Base-by-base conservation (phyloP, 106 monocot species). In the Allium sativum region DNA sequence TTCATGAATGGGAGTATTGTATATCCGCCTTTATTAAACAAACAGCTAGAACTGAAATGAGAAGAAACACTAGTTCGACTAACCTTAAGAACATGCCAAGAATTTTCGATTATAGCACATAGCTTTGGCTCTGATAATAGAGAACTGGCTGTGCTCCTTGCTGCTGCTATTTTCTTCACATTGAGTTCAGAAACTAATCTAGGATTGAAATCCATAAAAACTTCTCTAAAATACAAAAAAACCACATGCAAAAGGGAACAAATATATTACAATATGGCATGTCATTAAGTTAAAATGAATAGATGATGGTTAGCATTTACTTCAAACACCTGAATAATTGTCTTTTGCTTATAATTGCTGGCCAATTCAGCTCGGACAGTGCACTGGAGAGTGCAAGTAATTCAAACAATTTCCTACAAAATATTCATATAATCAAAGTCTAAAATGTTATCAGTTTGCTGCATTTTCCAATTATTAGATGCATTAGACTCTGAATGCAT, bases 121-220 rank as follows among this genome's bases (percentile, higher is more conserved):
- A 69, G 40, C 55, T 69, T 69, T 59, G 59, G n/a, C 59, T 59
- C 69, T 12, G 69, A 69, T 40, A 69, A 51, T 21, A 69, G 56
- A 21, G 69, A 50, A 42, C 58, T 69, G 3, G 69, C 59, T 15
- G 45, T 69, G 69, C 69, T 69, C 22, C 59, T 58, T 50, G 48
- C 59, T 18, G 69, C 48, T 59, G 59, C 45, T 31, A 86, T 78
- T 54, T 73, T 88, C 56, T 88, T 80, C 44, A 81, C 88, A 44
- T 70, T 75, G 20, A 84, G 70, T 57, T 78, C 73, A 55, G 84
- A 67, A 41, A 88, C 73, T 5, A 75, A 61, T 12, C 63, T 13
- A 40, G 69, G 84, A 44, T 81, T 61, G 52, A 84, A 89, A 54
- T 81, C 68, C 44, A 76, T 76, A 58, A 89, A 81, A 16, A 76